These are phyloP conservation scores for Termitomyces titanicus DNA, from an alignment of 768 basidiomycete species.

Conservation along the genomic window DNA sequence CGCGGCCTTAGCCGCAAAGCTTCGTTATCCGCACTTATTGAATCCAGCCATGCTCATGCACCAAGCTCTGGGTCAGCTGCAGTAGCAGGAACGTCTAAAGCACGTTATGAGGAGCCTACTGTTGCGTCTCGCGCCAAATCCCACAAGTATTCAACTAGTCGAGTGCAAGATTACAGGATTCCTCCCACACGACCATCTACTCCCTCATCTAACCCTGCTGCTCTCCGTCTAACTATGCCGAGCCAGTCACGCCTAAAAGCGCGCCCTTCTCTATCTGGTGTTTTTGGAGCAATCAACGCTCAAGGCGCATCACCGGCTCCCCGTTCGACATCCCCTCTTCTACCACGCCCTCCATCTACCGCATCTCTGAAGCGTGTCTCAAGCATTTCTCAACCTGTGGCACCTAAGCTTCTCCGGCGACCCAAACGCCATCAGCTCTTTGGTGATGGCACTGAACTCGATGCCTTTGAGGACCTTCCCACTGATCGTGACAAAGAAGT, in stretches of 20 bases:
- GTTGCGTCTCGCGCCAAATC: constrained; percentile 78
- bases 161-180: constrained; percentile 62
- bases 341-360: constrained; percentile 55
- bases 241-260: constrained; percentile 73
- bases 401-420: constrained; percentile 65
- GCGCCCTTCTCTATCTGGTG: constrained; percentile 70
- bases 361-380: constrained; percentile 39
- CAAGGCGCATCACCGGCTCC: constrained; percentile 58
- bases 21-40: constrained; percentile 72
- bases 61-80: constrained; percentile 47
- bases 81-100: constrained; percentile 34
- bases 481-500: constrained; percentile 83
- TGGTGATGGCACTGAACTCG: constrained; percentile 88
- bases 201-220: constrained; percentile 73
- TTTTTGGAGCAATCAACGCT: constrained; percentile 55
- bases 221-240: constrained; percentile 84
- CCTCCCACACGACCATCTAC: constrained; percentile 80
- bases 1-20: constrained; percentile 72
- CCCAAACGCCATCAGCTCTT: constrained; percentile 77
- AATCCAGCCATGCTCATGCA: constrained; percentile 52
- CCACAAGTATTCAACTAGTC: constrained; percentile 62
- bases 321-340: background rate
- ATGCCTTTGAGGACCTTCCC: constrained; percentile 82
- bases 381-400: constrained; percentile 38
- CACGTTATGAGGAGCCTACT: constrained; percentile 74